These are phyloP conservation scores for Ceratocystis harringtonii DNA, from an alignment of 2,329 filamentous ascomycete species.

Conservation along the genomic window DNA sequence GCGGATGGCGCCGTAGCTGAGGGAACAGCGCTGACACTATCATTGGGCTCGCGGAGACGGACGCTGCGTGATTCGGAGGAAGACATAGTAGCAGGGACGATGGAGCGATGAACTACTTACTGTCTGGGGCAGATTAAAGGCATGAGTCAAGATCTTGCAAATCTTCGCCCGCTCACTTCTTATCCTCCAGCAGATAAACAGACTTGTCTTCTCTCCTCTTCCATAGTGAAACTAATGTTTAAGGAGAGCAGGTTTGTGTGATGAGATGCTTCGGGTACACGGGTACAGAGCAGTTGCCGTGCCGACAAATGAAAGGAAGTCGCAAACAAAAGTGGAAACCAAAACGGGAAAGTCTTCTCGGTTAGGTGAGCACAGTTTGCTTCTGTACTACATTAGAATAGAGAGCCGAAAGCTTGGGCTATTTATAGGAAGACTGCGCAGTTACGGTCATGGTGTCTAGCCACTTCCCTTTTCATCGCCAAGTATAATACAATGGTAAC, in stretches of 20 bases:
- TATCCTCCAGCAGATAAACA: not conserved
- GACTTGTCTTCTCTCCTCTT: not conserved
- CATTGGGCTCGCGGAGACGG: not conserved
- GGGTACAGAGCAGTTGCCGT: not conserved
- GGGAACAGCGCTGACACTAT: not conserved
- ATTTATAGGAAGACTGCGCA: not conserved
- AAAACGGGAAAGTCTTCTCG: not conserved
- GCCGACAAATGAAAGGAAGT: not conserved
- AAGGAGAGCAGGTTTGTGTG: not conserved
- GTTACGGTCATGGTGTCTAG: not conserved
- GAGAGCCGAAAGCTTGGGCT: not conserved
- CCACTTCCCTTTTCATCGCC: not conserved
- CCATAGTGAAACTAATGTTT: not conserved
- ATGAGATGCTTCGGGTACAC: not conserved
- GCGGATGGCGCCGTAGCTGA: not conserved
- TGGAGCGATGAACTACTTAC: not conserved
- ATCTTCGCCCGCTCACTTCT: not conserved
- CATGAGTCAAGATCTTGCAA: not conserved
- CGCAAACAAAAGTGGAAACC: not conserved
- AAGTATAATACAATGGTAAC: not conserved
- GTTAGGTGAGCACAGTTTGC: not conserved
- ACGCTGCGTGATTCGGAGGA: not conserved
- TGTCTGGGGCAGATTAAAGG: too few species aligned
- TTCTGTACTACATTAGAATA: not conserved
- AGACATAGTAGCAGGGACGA: not conserved